Evolutionary conservation across 352 stramenopile species (phyloP), one percentile per base, ranked within the genome.

Genomic region (Nothophytophthora sp.): DNA sequence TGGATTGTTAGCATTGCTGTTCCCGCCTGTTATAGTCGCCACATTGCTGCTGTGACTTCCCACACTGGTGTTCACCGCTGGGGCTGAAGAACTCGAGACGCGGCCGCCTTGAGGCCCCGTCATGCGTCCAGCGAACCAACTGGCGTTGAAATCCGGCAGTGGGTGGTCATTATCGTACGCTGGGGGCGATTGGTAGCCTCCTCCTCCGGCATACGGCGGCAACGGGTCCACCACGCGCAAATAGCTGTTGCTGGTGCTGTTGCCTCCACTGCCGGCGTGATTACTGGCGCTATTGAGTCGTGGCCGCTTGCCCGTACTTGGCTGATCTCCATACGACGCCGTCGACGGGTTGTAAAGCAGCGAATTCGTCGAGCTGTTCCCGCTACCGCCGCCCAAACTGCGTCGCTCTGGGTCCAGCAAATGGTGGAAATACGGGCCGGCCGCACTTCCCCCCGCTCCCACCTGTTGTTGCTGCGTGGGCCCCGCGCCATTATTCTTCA

Each of bases 101-200:
- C 22, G 43, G 30, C 19, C 40, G n/a, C 27, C n/a, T 27, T 36
- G 29, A 10, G 47, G 42, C 2, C 55, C 55, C 13, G 61, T 67
- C 30, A 70, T 53, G 4, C 61, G 38, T 9, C 38, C 53, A 15
- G 66, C 30, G 41, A 70, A 70, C 67, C 67, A 84, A 57, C 73
- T 73, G 4, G 50, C 43, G 41, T 55, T 80, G n/a, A 78, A 76
- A 50, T 81, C 70, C 19, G 68, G 65, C n/a, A 82, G 23, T 15
- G 65, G 58, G 29, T 81, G 76, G 13, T 85, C 71, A 18, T 58
- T 39, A 19, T 85, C 70, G 43, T 76, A 78, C 28, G 41, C 40
- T 18, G 54, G 42, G 19, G 56, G 50, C 28, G 66, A 72, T 9
- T 58, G 45, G 37, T 63, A 73, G 11, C 60, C 53, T 4, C 63